Conservation (phyloP, 208 protist genomes). For the Trypanosoma platydactyli region DNA sequence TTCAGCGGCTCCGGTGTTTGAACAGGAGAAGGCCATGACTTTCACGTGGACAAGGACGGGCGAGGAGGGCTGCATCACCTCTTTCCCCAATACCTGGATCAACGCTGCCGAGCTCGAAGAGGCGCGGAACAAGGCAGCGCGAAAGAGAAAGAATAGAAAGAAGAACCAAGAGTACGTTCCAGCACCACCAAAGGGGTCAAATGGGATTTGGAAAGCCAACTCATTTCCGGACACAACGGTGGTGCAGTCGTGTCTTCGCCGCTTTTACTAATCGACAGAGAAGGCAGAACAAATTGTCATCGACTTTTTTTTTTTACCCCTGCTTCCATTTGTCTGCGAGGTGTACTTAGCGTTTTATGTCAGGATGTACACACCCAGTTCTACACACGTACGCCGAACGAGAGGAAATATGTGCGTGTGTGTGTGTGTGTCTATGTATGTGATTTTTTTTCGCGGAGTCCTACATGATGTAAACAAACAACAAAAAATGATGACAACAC, state of each 20-base stretch:
- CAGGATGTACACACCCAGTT: not conserved
- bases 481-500: not conserved
- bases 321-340: no score
- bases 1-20: conserved; percentile 8
- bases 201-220: conserved; percentile 75
- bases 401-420: not conserved
- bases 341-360: not conserved
- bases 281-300: not conserved
- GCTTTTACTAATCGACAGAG: conserved; percentile 59
- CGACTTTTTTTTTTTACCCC: not conserved
- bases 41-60: conserved; percentile 36
- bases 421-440: conserved; percentile 1
- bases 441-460: not conserved
- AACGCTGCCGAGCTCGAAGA: conserved; percentile 30
- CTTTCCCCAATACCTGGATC: conserved; percentile 79
- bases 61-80: conserved; percentile 54
- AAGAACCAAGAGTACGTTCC: conserved; percentile 34
- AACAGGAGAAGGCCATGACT: conserved; percentile 53
- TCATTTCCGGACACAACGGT: conserved; percentile 75
- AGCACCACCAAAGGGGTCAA: conserved; percentile 34
- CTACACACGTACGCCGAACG: not conserved
- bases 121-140: conserved; percentile 29
- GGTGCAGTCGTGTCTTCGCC: conserved; percentile 72
- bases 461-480: conserved; percentile 1
- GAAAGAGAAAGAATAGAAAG: conserved; percentile 33